Percentiles rank a stretch among this genome's conserved stretches.
Evolutionary conservation across 352 stramenopile species (phyloP).

Genomic region (Phytophthora rubi): DNA sequence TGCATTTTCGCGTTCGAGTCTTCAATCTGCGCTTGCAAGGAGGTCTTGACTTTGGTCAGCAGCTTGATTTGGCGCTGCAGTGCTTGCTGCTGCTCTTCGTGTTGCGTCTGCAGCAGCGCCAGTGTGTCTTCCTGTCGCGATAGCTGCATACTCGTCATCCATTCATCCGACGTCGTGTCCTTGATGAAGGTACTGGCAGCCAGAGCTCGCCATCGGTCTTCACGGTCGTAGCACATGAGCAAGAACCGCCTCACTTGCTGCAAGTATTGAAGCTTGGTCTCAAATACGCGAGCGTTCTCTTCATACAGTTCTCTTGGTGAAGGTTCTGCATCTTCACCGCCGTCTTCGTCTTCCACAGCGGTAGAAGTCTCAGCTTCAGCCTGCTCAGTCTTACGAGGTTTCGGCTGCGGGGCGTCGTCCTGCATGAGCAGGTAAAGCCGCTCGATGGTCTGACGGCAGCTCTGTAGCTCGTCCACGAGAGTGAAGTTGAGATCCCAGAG

Average conservation of each 20-base stretch:
- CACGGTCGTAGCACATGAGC: slow-evolving; percentile 69
- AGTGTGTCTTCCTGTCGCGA: slow-evolving; percentile 62
- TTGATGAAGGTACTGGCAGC: slow-evolving; percentile 56
- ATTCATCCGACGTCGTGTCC: slow-evolving; percentile 66
- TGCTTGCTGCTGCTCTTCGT: slow-evolving; percentile 46
- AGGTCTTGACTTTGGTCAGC: slow-evolving; percentile 43
- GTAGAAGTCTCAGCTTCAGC: not conserved
- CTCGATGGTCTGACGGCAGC: slow-evolving; percentile 49
- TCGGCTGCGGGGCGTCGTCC: not conserved
- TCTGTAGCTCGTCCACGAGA: slow-evolving; percentile 52
- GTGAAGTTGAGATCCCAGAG: slow-evolving; percentile 63
- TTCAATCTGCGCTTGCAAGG: slow-evolving; percentile 46
- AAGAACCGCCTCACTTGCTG: slow-evolving; percentile 64
- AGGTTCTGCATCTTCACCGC: slow-evolving; percentile 7
- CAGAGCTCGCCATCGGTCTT: slow-evolving; percentile 64
- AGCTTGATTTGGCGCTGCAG: slow-evolving; percentile 59
- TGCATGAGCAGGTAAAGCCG: slow-evolving; percentile 47
- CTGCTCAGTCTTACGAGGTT: not conserved
- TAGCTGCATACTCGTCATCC: slow-evolving; percentile 68
- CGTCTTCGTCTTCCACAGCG: not conserved
- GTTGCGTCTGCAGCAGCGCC: slow-evolving; percentile 52
- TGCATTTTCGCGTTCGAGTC: slow-evolving; percentile 42
- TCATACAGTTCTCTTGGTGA: slow-evolving; percentile 36
- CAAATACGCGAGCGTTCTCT: slow-evolving; percentile 51
- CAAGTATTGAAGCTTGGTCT: slow-evolving; percentile 54